A percentile compares a stretch with the other conserved stretches of the same genome.
Evolutionary conservation across 1,284 basidiomycete genomes (phyloP).

Genomic region (Boletus smithii): DNA sequence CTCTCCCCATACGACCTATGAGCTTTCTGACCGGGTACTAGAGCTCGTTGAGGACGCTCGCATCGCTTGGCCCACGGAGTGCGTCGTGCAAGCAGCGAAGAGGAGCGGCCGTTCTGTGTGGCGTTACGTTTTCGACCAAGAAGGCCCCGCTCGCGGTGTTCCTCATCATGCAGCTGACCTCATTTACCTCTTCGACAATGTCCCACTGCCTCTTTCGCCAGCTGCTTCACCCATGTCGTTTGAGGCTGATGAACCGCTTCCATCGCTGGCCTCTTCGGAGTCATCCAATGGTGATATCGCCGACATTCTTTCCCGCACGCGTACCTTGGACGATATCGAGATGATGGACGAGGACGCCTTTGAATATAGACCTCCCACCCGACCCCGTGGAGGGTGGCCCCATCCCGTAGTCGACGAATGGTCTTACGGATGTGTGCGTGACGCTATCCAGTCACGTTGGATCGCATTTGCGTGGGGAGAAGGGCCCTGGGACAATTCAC

Average conservation of each 20-base stretch:
- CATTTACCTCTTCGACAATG: constrained; percentile 72
- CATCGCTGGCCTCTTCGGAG: constrained; percentile 31
- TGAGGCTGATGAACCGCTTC: constrained; percentile 35
- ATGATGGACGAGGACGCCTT: constrained; percentile 29
- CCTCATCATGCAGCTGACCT: constrained; percentile 69
- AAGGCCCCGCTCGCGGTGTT: constrained; percentile 56
- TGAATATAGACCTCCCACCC: constrained; percentile 9
- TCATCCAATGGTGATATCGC: constrained; percentile 32
- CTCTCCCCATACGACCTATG: constrained; percentile 52
- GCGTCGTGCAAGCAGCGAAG: constrained; percentile 48
- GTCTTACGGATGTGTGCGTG: constrained; percentile 60
- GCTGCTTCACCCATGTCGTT: constrained; percentile 36
- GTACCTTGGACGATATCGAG: constrained; percentile 29
- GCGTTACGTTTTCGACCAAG: constrained; percentile 78
- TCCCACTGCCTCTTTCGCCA: constrained; percentile 45
- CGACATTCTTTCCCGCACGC: constrained; percentile 28
- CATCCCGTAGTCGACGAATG: constrained; percentile 57
- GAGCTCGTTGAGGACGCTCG: constrained; percentile 71
- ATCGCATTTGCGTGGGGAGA: constrained; percentile 70
- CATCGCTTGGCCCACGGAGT: constrained; percentile 71
- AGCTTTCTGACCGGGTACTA: constrained; percentile 60
- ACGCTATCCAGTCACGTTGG: constrained; percentile 68
- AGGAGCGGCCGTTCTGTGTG: constrained; percentile 56
- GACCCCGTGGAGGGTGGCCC: constrained; percentile 44
- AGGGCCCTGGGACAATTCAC: constrained; percentile 57